Conservation (phyloP, 2,329 filamentous ascomycete species). For the Lanzia echinophila region DNA sequence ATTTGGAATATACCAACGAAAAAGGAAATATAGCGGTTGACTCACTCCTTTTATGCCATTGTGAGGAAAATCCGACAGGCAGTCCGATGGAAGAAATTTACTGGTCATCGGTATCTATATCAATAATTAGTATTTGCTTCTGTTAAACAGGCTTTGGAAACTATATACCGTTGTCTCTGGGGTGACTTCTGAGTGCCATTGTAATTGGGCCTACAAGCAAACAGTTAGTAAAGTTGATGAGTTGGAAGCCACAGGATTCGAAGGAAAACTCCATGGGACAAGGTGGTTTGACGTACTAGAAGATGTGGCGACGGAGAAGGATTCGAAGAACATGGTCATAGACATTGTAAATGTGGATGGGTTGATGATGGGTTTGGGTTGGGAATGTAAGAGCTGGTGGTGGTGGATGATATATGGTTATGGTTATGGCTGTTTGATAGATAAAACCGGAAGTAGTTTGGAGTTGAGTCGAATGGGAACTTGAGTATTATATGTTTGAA, state of each 20-base stretch:
- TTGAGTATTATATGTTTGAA: constrained; percentile 7
- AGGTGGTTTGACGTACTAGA: constrained; percentile 5
- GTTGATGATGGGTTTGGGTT: not conserved
- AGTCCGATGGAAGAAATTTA: not conserved
- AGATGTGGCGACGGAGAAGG: not conserved
- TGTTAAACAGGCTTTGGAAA: not conserved
- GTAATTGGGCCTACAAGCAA: not conserved
- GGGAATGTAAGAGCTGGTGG: not conserved
- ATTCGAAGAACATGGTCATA: not conserved
- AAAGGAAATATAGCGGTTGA: constrained; percentile 1
- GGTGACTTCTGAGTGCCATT: constrained; percentile 6
- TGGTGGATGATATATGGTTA: not conserved
- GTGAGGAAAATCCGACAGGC: not conserved
- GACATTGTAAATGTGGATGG: not conserved
- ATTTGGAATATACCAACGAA: not conserved
- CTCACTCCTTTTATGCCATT: constrained; percentile 1
- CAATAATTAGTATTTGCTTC: not conserved
- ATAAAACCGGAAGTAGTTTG: not conserved
- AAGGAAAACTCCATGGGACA: not conserved
- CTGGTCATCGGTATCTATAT: constrained; percentile 7
- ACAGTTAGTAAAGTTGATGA: not conserved
- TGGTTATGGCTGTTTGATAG: not conserved
- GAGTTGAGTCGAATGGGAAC: not conserved
- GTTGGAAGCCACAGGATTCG: not conserved
- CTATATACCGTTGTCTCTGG: constrained; percentile 5